Evolutionary conservation across 306 rosid genomes (phyloP).

Genomic region (Potentilla sterilis): DNA sequence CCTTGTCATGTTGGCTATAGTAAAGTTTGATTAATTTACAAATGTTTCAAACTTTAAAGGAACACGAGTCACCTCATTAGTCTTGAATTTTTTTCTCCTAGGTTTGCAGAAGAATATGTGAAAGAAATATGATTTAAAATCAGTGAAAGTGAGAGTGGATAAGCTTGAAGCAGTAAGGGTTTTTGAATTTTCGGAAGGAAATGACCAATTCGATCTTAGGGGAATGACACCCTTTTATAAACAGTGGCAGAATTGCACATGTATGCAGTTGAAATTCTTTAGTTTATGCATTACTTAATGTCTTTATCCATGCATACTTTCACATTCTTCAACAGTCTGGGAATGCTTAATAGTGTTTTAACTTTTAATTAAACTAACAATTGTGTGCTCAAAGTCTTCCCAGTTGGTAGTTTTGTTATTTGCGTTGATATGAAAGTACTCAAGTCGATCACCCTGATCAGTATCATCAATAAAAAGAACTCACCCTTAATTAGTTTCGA

Average conservation of each 20-base stretch:
- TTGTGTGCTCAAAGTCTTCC: neutral
- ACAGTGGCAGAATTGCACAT: conserved; percentile 4
- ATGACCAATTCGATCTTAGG: neutral
- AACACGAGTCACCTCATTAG: neutral
- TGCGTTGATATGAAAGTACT: neutral
- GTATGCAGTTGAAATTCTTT: neutral
- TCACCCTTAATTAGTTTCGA: neutral
- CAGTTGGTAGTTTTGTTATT: neutral
- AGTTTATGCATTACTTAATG: neutral
- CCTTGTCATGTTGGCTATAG: conserved; percentile 10
- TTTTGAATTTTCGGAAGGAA: conserved; percentile 16
- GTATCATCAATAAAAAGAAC: too few species aligned
- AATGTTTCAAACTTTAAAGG: neutral
- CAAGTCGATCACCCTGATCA: neutral
- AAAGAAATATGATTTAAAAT: neutral
- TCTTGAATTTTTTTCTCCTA: neutral
- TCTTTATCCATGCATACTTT: neutral
- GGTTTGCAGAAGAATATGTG: neutral
- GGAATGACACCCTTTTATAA: neutral
- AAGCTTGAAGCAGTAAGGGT: neutral
- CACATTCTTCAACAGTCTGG: conserved; percentile 7
- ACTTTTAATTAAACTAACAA: neutral
- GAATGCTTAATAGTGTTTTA: conserved; percentile 6
- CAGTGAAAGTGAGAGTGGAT: neutral
- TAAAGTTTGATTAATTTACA: neutral